Percentiles rank a stretch among this genome's conserved stretches.
Evolutionary conservation across 306 rosid species (phyloP).

Genomic region (Sphenostylis stenocarpa): DNA sequence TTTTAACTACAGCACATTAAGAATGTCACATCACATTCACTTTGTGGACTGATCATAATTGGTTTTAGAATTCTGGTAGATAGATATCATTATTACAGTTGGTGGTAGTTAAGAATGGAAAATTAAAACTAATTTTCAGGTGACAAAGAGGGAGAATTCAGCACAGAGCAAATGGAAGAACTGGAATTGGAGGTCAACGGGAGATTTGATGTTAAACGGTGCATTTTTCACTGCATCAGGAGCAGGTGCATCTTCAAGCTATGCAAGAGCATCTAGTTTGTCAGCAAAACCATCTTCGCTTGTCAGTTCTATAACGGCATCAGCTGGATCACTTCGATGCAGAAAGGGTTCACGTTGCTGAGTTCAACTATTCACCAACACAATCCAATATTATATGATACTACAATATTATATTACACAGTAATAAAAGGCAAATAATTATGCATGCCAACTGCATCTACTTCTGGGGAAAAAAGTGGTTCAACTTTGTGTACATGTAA

Average conservation of each 20-base stretch:
- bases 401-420: conserved; percentile 5
- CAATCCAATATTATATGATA: background rate
- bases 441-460: conserved; percentile 35
- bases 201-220: conserved; percentile 81
- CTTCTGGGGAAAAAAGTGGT: conserved; percentile 16
- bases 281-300: conserved; percentile 74
- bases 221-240: conserved; percentile 81
- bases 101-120: conserved; percentile 4
- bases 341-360: conserved; percentile 70
- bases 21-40: background rate
- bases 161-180: conserved; percentile 64
- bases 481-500: conserved; percentile 36
- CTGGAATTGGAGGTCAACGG: conserved; percentile 90
- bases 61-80: background rate
- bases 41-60: background rate
- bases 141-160: conserved; percentile 67
- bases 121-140: conserved; percentile 35
- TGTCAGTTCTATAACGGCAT: conserved; percentile 65
- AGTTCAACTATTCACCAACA: background rate
- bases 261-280: conserved; percentile 81
- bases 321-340: conserved; percentile 72
- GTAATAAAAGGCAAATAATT: conserved; percentile 27
- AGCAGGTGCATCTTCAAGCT: conserved; percentile 71
- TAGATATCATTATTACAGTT: background rate
- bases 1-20: background rate